A percentile compares a stretch with the other conserved stretches of the same genome.
These are phyloP conservation scores for Marchantia paleacea DNA, from an alignment of 225 moss, liverwort and hornwort genomes.

Conservation along the genomic window DNA sequence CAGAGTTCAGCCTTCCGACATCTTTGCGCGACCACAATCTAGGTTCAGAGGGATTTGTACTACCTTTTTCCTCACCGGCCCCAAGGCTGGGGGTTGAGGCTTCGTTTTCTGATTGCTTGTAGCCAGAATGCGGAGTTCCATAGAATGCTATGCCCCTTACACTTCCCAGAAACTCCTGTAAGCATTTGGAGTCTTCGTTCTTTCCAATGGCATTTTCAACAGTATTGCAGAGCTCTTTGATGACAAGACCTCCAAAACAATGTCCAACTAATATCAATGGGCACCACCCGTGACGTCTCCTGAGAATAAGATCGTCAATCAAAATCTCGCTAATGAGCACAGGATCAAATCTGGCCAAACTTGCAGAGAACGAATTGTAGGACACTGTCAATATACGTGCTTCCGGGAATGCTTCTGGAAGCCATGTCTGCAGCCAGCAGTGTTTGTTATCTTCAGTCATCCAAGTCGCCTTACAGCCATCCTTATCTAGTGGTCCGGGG, in stretches of 20 bases:
- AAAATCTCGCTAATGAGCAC: not conserved
- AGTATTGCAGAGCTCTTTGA: slow-evolving; percentile 14
- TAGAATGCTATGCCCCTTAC: slow-evolving; percentile 10
- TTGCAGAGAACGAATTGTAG: no score
- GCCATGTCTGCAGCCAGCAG: no score
- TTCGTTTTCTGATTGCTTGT: not conserved
- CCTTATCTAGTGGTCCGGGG: no score
- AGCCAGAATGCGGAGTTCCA: slow-evolving; percentile 8
- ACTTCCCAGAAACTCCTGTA: slow-evolving; percentile 2
- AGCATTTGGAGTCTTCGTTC: no score
- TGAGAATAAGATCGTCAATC: not conserved
- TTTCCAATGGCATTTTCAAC: not conserved
- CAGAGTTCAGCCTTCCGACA: not conserved
- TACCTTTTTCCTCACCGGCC: not conserved
- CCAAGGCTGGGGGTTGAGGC: no score
- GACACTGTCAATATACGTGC: no score
- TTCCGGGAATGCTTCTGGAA: no score
- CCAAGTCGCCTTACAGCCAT: no score
- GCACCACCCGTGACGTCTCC: not conserved
- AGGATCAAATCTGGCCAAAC: no score
- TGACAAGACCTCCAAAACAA: slow-evolving; percentile 19
- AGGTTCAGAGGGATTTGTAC: not conserved
- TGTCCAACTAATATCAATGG: slow-evolving; percentile 22
- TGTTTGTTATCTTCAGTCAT: no score
- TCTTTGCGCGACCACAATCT: not conserved